Base-by-base conservation (phyloP, 805 yeast genomes). In the Lachancea thermotolerans region DNA sequence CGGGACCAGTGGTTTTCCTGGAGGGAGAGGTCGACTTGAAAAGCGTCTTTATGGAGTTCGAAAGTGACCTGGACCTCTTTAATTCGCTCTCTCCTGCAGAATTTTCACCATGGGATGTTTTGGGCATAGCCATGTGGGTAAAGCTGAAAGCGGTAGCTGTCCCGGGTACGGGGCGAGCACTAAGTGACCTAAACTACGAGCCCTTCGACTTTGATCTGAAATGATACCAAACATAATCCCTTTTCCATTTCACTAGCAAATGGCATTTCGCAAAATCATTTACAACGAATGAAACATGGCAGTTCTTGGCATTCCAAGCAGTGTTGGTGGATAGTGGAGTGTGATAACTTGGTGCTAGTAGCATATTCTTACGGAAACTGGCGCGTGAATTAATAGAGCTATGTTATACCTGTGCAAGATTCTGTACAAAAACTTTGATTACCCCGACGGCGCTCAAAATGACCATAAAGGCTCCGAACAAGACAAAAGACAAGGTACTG, bases 401-500 rank as follows among this genome's bases (percentile, higher is more conserved):
- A 11, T 11, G 28, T 39, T 12, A 29, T 31, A 71, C 45, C 1
- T 78, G 80, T 15, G 72, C 85, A 69, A 73, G 66, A 2, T 58
- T 53, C 48, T 70, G 69, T 10, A 78, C 64, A 4, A 74, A 54
- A n/a, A 65, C 62, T n/a, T 74, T 79, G 18, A 78, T 50, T 0
- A 81, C 79, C 2, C 69, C 60, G 35, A 85, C 77, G 39, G 85
- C 79, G 10, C 83, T 77, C 61, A 85, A 50, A 4, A 85, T 70
- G 36, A 85, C 78, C 86, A 85, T 79, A 12, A 79, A 59, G 0
- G 89, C 79, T 5, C 95, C 95, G 58, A 77, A 85, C 16, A 83
- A 58, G 16, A 82, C 79, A 63, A 85, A 85, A 49, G 85, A 74
- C 55, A 85, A 69, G 5, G 83, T 74, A 49, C 87, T 78, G 73